These are phyloP conservation scores for Dichotomocladium elegans DNA, from an alignment of 371 early-diverging fungal species.

Conservation along the genomic window DNA sequence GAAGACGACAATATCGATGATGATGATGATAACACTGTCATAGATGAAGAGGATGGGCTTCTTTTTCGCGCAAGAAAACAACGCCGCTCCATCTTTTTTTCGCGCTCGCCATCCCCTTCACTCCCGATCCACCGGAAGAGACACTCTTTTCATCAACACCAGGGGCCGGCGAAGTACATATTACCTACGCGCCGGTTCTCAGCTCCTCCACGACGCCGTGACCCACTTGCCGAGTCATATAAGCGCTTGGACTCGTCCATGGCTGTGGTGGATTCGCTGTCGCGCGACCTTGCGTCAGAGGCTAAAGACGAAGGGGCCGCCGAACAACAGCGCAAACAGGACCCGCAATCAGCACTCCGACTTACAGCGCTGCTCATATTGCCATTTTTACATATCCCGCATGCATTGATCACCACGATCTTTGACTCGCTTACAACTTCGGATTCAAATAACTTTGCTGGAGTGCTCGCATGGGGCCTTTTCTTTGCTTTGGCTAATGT, in stretches of 20 bases:
- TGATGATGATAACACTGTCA: too few species aligned
- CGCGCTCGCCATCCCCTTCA: slow-evolving; percentile 7
- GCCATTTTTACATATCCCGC: slow-evolving; percentile 36
- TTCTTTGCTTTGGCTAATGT: slow-evolving; percentile 31
- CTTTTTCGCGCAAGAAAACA: too few species aligned
- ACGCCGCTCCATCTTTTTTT: too few species aligned
- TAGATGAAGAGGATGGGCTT: too few species aligned
- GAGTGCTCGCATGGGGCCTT: slow-evolving; percentile 35
- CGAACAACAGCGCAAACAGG: background rate
- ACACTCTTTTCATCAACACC: slow-evolving; percentile 1
- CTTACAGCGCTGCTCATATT: slow-evolving; percentile 23
- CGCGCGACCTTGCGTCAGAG: slow-evolving; percentile 33
- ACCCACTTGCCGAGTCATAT: slow-evolving; percentile 35
- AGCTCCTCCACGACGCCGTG: background rate
- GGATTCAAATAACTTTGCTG: slow-evolving; percentile 13
- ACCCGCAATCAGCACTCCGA: background rate
- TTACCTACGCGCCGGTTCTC: slow-evolving; percentile 1
- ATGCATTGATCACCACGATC: slow-evolving; percentile 30
- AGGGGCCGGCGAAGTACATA: background rate
- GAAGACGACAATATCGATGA: too few species aligned
- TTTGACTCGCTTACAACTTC: slow-evolving; percentile 19
- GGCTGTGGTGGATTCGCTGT: slow-evolving; percentile 44
- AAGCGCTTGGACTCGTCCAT: slow-evolving; percentile 37
- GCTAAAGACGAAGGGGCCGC: background rate
- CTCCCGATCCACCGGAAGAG: background rate